These are phyloP conservation scores for Ceratobasidium sp. DNA, from an alignment of 1,284 basidiomycete genomes.

Conservation along the genomic window DNA sequence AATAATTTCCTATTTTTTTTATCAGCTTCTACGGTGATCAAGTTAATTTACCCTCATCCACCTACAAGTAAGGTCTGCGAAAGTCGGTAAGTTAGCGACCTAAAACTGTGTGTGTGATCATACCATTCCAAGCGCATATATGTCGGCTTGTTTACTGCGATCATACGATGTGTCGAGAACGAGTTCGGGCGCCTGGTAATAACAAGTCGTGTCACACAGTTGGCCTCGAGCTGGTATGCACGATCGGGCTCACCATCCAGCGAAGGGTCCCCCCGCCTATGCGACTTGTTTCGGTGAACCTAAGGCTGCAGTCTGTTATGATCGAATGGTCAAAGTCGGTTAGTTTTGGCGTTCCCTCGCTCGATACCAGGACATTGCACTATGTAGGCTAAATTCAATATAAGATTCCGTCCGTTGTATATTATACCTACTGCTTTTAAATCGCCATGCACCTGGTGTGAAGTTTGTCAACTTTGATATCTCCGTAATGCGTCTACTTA, in stretches of 20 bases:
- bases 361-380: neutral
- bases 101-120: neutral
- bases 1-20: neutral
- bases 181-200: neutral
- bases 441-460: conserved; percentile 1
- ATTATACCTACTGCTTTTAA: conserved; percentile 1
- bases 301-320: neutral
- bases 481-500: neutral
- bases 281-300: neutral
- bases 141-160: neutral
- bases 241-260: neutral
- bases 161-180: neutral
- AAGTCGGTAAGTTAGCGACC: neutral
- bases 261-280: neutral
- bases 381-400: too few relatives aligned
- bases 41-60: neutral
- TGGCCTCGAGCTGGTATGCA: too few relatives aligned
- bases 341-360: neutral
- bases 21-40: neutral
- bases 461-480: neutral
- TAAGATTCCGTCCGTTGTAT: too few relatives aligned
- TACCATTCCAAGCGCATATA: conserved; percentile 9
- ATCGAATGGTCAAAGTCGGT: conserved; percentile 1
- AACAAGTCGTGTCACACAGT: neutral
- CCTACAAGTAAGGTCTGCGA: neutral